These are phyloP conservation scores for Saururus chinensis DNA, from an alignment of 164 flowering plant species.

Conservation along the genomic window DNA sequence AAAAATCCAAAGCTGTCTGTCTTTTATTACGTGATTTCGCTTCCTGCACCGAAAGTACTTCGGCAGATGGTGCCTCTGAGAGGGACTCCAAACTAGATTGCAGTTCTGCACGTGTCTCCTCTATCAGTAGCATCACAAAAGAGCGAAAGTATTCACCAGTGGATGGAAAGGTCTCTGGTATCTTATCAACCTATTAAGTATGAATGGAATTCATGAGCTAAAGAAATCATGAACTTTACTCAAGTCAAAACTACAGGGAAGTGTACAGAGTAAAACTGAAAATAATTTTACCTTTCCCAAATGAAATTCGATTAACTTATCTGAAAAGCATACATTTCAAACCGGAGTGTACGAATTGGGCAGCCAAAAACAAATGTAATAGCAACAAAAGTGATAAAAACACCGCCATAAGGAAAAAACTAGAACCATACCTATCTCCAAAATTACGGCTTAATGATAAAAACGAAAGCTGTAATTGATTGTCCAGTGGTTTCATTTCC, in stretches of 20 bases:
- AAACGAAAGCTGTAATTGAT: too few relatives aligned
- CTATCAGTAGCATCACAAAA: conserved; percentile 34
- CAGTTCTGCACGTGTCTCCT: conserved; percentile 46
- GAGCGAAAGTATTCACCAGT: conserved; percentile 24
- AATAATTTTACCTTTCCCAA: too few relatives aligned
- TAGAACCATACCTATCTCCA: too few relatives aligned
- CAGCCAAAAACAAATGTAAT: too few relatives aligned
- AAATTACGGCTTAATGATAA: too few relatives aligned
- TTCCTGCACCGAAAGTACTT: conserved; percentile 1
- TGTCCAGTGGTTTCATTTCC: too few relatives aligned
- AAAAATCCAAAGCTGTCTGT: conserved; percentile 14
- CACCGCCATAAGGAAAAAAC: too few relatives aligned
- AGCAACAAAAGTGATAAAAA: too few relatives aligned
- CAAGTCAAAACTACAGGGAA: neutral
- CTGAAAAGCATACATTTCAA: too few relatives aligned
- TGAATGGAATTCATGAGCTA: neutral
- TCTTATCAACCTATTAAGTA: conserved; percentile 22
- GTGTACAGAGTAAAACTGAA: too few relatives aligned
- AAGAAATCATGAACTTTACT: neutral
- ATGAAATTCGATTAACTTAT: too few relatives aligned
- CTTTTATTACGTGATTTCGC: conserved; percentile 24
- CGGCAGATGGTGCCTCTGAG: conserved; percentile 30
- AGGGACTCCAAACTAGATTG: conserved; percentile 37
- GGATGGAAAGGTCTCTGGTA: conserved; percentile 28
- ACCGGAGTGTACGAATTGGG: too few relatives aligned